These are phyloP conservation scores for Biscutella laevigata DNA, from an alignment of 441 rosid species.

Conservation along the genomic window DNA sequence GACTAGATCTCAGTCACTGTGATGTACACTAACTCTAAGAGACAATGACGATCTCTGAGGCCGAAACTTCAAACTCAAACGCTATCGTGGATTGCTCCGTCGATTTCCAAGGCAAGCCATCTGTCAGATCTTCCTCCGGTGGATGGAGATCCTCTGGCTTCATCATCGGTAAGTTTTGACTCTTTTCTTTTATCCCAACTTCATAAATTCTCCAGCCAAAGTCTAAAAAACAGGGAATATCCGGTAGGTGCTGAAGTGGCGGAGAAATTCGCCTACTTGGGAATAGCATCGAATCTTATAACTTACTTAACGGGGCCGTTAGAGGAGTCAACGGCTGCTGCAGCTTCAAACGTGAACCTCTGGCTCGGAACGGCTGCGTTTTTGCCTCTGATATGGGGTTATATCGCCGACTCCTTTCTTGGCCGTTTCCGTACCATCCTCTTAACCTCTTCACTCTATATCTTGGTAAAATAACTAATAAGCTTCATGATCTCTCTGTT, in stretches of 20 bases:
- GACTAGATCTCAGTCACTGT: not conserved
- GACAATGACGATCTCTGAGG: not conserved
- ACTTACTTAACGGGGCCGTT: constrained; percentile 54
- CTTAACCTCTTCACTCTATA: constrained; percentile 39
- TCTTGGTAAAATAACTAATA: no score
- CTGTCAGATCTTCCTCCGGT: constrained; percentile 32
- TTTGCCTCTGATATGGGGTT: constrained; percentile 50
- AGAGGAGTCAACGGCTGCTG: constrained; percentile 46
- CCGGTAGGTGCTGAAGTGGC: constrained; percentile 44
- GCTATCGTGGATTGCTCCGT: constrained; percentile 30
- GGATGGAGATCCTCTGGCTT: constrained; percentile 44
- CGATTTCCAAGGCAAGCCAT: constrained; percentile 32
- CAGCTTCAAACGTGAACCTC: constrained; percentile 52
- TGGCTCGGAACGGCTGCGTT: constrained; percentile 44
- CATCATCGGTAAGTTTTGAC: constrained; percentile 15
- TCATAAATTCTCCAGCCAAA: not conserved
- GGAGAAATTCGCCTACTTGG: constrained; percentile 56
- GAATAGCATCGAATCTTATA: constrained; percentile 44
- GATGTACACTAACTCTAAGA: not conserved
- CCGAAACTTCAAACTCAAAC: not conserved
- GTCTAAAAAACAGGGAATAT: not conserved
- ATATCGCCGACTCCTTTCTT: constrained; percentile 53
- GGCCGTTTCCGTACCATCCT: constrained; percentile 52
- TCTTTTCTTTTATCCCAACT: not conserved
- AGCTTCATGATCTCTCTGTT: not conserved